A percentile compares a stretch with the other conserved stretches of the same genome.
phyloP scores from a whole-genome alignment of 1,284 basidiomycete species.

The Ceratobasidium theobromae region DNA sequence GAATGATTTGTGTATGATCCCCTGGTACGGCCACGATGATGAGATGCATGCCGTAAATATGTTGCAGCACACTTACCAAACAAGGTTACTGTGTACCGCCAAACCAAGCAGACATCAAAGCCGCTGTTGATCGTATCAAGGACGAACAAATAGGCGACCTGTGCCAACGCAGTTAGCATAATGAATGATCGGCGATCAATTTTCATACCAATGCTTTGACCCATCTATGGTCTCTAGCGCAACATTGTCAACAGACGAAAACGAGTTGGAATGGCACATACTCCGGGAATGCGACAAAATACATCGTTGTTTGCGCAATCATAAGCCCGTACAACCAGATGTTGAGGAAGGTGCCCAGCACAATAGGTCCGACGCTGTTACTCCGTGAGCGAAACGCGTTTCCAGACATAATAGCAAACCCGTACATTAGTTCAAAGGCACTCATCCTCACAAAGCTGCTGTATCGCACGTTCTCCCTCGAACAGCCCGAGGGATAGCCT shows the following conservation, averaged over 20 bases:
- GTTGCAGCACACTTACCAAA: not conserved
- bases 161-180: not conserved
- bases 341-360: not conserved
- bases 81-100: not conserved
- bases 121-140: not conserved
- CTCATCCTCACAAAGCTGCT: too few relatives aligned
- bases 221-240: not conserved
- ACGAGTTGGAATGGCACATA: too few relatives aligned
- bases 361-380: not conserved
- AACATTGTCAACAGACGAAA: too few relatives aligned
- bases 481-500: too few relatives aligned
- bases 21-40: not conserved
- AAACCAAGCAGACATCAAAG: not conserved
- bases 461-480: too few relatives aligned
- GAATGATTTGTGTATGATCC: not conserved
- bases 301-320: not conserved
- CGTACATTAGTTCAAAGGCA: too few relatives aligned
- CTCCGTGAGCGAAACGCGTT: not conserved
- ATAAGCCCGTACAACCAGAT: not conserved
- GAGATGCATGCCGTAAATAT: not conserved
- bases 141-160: not conserved
- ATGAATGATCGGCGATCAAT: not conserved
- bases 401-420: too few relatives aligned
- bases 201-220: not conserved
- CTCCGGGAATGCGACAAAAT: not conserved